Evolutionary conservation across 305 asterid species (phyloP), one percentile per base, ranked within the genome.

Genomic region (Fraxinus angustifolia): DNA sequence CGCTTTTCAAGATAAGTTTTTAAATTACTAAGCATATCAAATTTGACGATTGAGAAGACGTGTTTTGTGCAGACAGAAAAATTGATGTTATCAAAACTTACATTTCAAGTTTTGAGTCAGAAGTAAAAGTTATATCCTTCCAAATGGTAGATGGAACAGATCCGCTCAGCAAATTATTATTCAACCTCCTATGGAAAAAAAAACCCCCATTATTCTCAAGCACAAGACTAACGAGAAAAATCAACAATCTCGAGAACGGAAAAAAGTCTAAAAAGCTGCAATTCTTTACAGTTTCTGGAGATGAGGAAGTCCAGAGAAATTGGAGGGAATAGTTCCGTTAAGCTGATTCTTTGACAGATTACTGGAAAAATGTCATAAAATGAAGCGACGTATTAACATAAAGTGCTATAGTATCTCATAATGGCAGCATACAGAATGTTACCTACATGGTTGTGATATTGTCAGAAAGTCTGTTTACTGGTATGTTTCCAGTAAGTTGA

Each of bases 321-420:
- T 87, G 82, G 90, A 78, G 6, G 92, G 88, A 56, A 89, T 87
- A 73, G 92, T 84, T 31, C 90, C 92, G 28, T 89, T 89, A 42
- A 89, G 88, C 81, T 79, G 8, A 76, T 89, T 89, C 71, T 73
- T 26, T 5, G 92, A 89, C 14, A 89, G 79, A 73, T 83, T 58
- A 60, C 92, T 89, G 89, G 84, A 70, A 89, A 10, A 21, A 19
- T 36, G 42, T 70, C 7, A 79, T 75, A 30, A 50, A 8, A 11
- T 17, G 19, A 70, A 70, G 65, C 36, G 40, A 50, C 23, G 76
- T 30, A 73, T 48, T 74, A 42, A 50, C 30, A 28, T 68, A 14
- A 42, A 75, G 76, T 40, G 28, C 14, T 73, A 2, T 34, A 23
- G 48, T 58, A 73, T 19, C 11, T 26, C n/a, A 50, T 33, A 68